Percentiles rank a stretch among this genome's conserved stretches.
These are phyloP conservation scores for Saururus chinensis DNA, from an alignment of 164 flowering plant species.

Conservation along the genomic window DNA sequence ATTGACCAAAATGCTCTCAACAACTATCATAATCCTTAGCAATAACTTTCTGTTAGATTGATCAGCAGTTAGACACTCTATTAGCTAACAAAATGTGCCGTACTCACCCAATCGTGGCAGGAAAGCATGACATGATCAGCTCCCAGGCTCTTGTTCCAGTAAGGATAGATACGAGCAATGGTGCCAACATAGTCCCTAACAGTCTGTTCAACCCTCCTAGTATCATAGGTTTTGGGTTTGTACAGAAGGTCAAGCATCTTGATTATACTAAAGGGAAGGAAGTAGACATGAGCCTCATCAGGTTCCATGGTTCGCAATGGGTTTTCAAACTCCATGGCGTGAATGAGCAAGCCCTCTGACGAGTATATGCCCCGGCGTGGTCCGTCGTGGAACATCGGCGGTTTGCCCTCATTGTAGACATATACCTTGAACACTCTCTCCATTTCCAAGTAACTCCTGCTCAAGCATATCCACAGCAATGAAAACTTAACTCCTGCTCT, in stretches of 20 bases:
- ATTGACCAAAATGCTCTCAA: background rate
- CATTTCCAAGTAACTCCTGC: constrained; percentile 67
- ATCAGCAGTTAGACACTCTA: background rate
- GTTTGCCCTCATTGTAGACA: constrained; percentile 65
- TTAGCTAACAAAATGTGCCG: background rate
- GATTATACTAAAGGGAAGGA: constrained; percentile 47
- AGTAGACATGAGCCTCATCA: constrained; percentile 26
- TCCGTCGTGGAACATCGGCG: constrained; percentile 61
- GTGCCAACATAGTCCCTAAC: constrained; percentile 22
- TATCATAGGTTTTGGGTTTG: constrained; percentile 19
- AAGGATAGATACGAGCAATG: constrained; percentile 21
- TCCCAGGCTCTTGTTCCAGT: constrained; percentile 45
- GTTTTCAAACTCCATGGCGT: constrained; percentile 34
- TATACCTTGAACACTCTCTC: constrained; percentile 56
- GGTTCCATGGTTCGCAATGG: constrained; percentile 29
- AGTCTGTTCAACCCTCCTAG: constrained; percentile 19
- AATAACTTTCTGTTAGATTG: background rate
- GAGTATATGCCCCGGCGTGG: constrained; percentile 66
- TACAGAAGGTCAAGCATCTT: constrained; percentile 29
- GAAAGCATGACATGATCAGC: constrained; percentile 57
- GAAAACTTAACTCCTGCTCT: no score
- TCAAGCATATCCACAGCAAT: background rate
- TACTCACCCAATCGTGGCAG: constrained; percentile 56
- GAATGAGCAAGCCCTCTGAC: constrained; percentile 52
- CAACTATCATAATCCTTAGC: background rate